Evolutionary conservation across 1,284 basidiomycete genomes (phyloP).

Genomic region (Thecaphora frezii): DNA sequence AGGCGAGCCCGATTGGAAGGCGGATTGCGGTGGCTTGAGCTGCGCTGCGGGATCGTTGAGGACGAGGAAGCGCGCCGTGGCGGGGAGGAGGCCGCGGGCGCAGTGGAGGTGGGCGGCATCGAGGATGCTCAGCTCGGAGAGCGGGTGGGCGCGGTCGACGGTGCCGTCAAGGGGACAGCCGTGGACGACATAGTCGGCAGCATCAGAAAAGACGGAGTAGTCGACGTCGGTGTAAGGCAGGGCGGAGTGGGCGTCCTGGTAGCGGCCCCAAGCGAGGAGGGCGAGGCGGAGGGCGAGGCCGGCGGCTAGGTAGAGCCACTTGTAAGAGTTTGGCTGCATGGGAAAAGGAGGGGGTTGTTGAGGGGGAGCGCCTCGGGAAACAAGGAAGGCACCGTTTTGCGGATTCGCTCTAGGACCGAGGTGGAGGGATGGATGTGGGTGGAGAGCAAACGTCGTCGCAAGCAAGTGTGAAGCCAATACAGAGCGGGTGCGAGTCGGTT

Average conservation of each 20-base stretch:
- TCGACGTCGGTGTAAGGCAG: slow-evolving; percentile 97
- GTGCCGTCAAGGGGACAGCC: slow-evolving; percentile 44
- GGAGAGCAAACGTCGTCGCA: too few species aligned
- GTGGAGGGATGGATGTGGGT: too few species aligned
- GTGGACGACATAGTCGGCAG: slow-evolving; percentile 62
- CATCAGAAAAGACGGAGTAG: slow-evolving; percentile 92
- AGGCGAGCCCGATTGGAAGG: slow-evolving; percentile 3
- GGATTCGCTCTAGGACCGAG: too few species aligned
- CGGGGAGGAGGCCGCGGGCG: slow-evolving; percentile 44
- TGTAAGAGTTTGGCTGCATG: slow-evolving; percentile 22
- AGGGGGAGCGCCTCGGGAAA: not conserved
- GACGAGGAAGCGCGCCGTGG: slow-evolving; percentile 64
- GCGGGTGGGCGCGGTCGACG: slow-evolving; percentile 22
- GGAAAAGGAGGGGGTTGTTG: not conserved
- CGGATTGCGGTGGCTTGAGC: not conserved
- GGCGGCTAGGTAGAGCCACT: slow-evolving; percentile 45
- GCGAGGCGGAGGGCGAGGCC: slow-evolving; percentile 69
- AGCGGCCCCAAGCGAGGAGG: slow-evolving; percentile 81
- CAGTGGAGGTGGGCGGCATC: slow-evolving; percentile 34
- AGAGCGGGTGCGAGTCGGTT: too few species aligned
- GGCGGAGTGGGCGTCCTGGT: slow-evolving; percentile 78
- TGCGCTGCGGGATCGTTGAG: slow-evolving; percentile 38
- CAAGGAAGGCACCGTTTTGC: too few species aligned
- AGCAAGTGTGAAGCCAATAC: too few species aligned
- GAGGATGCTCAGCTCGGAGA: slow-evolving; percentile 34